Evolutionary conservation across 352 stramenopile species (phyloP).

Genomic region (Hyaloperonospora brassicae): DNA sequence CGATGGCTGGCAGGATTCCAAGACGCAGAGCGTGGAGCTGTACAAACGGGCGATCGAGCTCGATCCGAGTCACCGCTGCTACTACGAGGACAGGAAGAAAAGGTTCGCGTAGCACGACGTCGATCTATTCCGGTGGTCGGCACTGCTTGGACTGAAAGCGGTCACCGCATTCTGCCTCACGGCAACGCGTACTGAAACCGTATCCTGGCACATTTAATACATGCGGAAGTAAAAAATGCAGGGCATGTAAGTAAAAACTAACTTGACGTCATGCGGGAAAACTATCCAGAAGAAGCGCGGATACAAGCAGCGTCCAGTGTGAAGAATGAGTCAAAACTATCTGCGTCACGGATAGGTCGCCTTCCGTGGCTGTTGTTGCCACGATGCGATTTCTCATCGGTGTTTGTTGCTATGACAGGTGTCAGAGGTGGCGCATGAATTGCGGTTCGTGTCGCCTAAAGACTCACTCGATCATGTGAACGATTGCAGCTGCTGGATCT

Average conservation of each 20-base stretch:
- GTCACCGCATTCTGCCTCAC: background rate
- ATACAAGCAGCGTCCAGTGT: too few relatives aligned
- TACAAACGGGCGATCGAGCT: constrained; percentile 41
- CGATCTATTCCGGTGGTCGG: background rate
- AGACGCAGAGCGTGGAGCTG: constrained; percentile 36
- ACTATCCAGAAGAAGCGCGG: too few relatives aligned
- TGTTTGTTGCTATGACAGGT: too few relatives aligned
- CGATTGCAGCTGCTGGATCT: background rate
- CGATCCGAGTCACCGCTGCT: constrained; percentile 52
- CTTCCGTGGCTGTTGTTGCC: too few relatives aligned
- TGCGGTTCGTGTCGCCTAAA: constrained; percentile 64
- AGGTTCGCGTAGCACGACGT: background rate
- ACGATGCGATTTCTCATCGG: too few relatives aligned
- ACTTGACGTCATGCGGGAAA: too few relatives aligned
- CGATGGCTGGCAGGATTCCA: constrained; percentile 20
- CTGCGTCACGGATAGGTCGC: too few relatives aligned
- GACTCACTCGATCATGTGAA: constrained; percentile 68
- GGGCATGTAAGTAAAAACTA: too few relatives aligned
- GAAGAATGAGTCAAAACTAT: too few relatives aligned
- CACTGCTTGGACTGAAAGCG: background rate
- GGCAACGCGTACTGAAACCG: too few relatives aligned
- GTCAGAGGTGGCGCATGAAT: too few relatives aligned
- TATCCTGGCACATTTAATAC: too few relatives aligned
- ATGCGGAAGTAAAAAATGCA: background rate
- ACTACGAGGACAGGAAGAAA: constrained; percentile 54